Percentiles rank a stretch among this genome's conserved stretches.
Evolutionary conservation across 176 grass and related monocot species (phyloP).

Genomic region (Oryza glumipatula): DNA sequence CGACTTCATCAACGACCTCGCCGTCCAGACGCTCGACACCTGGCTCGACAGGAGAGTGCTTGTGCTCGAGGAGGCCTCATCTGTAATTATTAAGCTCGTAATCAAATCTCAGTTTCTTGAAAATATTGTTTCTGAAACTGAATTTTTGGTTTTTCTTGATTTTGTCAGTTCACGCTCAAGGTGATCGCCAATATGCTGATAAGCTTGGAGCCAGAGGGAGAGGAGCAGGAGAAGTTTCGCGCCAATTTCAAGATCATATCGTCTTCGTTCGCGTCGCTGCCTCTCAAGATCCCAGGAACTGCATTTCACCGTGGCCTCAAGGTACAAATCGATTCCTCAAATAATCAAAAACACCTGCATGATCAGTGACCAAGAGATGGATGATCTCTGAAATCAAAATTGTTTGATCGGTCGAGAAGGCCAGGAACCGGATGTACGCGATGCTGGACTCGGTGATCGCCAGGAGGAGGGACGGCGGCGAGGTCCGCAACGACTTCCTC

Average conservation of each 20-base stretch:
- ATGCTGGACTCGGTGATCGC: slow-evolving; percentile 70
- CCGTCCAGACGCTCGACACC: slow-evolving; percentile 48
- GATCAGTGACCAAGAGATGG: neutral
- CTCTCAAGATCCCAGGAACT: slow-evolving; percentile 64
- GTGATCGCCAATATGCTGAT: slow-evolving; percentile 79
- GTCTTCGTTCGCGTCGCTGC: slow-evolving; percentile 65
- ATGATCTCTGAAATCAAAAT: neutral
- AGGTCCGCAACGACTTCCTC: slow-evolving; percentile 55
- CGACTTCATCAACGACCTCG: slow-evolving; percentile 55
- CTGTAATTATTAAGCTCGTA: slow-evolving; percentile 33
- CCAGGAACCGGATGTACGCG: slow-evolving; percentile 63
- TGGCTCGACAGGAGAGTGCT: slow-evolving; percentile 54
- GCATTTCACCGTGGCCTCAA: slow-evolving; percentile 62
- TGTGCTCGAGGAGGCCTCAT: slow-evolving; percentile 63
- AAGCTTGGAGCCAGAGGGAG: slow-evolving; percentile 63
- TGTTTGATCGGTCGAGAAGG: slow-evolving; percentile 16
- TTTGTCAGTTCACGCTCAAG: slow-evolving; percentile 64
- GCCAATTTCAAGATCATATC: slow-evolving; percentile 80
- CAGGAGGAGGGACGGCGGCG: slow-evolving; percentile 44
- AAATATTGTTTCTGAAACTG: neutral
- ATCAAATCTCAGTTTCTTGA: neutral
- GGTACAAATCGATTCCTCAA: neutral
- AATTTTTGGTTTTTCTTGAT: neutral
- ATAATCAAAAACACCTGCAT: neutral
- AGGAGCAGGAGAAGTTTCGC: slow-evolving; percentile 62